Conservation (phyloP, 345 rosid species). For the Ricinus communis region DNA sequence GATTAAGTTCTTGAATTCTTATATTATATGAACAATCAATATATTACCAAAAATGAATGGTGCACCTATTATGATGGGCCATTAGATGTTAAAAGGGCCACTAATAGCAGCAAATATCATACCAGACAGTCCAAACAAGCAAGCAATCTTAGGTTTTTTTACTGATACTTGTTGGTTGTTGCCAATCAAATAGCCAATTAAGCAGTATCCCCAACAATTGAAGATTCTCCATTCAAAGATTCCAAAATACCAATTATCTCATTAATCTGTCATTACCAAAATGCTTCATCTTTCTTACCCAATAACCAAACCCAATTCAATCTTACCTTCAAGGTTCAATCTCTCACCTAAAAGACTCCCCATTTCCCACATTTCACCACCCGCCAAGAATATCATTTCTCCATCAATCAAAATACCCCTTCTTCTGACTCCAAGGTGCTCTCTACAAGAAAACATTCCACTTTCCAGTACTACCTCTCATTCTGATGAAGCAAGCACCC, state of each 20-base stretch:
- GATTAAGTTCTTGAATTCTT: too few relatives aligned
- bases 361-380: conserved; percentile 8
- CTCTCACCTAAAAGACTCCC: conserved; percentile 12
- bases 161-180: not conserved
- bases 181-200: too few relatives aligned
- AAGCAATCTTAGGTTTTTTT: not conserved
- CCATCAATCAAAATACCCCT: not conserved
- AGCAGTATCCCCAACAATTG: too few relatives aligned
- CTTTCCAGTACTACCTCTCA: not conserved
- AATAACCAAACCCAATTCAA: conserved; percentile 8
- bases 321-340: conserved; percentile 21
- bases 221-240: not conserved
- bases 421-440: conserved; percentile 11
- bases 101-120: too few relatives aligned
- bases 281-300: conserved; percentile 20
- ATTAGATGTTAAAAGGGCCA: too few relatives aligned
- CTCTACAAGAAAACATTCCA: not conserved
- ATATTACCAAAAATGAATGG: too few relatives aligned
- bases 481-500: not conserved
- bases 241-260: too few relatives aligned
- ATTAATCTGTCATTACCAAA: too few relatives aligned
- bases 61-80: too few relatives aligned
- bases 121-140: too few relatives aligned
- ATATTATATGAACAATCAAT: too few relatives aligned
- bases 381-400: not conserved